These are phyloP conservation scores for Trametes sanguinea DNA, from an alignment of 768 basidiomycete genomes.

Conservation along the genomic window DNA sequence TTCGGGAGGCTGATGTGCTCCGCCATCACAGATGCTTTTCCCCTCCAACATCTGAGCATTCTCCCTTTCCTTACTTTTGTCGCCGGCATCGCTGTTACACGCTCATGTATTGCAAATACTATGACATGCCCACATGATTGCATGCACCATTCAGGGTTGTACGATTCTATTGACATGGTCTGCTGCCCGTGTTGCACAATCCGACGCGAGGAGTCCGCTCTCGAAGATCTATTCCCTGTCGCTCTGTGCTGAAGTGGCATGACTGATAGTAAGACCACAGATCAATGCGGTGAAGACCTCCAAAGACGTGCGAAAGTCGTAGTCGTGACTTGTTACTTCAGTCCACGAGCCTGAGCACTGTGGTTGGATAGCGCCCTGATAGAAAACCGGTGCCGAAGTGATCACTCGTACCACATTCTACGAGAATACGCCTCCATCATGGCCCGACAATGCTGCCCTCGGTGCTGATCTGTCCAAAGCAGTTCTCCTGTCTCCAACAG, in stretches of 20 bases:
- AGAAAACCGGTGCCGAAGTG: not conserved
- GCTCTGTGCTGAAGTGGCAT: no score
- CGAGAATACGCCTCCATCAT: slow-evolving; percentile 9
- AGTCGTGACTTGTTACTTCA: no score
- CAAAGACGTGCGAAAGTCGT: no score
- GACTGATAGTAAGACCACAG: no score
- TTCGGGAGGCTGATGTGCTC: not conserved
- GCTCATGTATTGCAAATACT: slow-evolving; percentile 35
- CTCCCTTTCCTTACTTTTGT: slow-evolving; percentile 27
- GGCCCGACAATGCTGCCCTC: slow-evolving; percentile 4
- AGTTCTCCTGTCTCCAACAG: not conserved
- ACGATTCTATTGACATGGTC: slow-evolving; percentile 10
- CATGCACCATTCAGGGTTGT: slow-evolving; percentile 26
- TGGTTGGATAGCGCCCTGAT: not conserved
- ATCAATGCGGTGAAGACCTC: no score
- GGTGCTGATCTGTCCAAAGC: not conserved
- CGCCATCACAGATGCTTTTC: slow-evolving; percentile 76
- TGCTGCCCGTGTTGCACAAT: not conserved
- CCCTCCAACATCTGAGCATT: slow-evolving; percentile 75
- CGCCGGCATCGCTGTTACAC: slow-evolving; percentile 27
- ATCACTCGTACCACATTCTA: slow-evolving; percentile 12
- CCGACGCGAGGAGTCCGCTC: no score
- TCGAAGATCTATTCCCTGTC: not conserved
- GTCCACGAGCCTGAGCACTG: no score
- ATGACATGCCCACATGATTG: slow-evolving; percentile 39